A percentile compares a stretch with the other conserved stretches of the same genome.
phyloP scores from a whole-genome alignment of 345 rosid genomes.

The Sisymbrium irio region DNA sequence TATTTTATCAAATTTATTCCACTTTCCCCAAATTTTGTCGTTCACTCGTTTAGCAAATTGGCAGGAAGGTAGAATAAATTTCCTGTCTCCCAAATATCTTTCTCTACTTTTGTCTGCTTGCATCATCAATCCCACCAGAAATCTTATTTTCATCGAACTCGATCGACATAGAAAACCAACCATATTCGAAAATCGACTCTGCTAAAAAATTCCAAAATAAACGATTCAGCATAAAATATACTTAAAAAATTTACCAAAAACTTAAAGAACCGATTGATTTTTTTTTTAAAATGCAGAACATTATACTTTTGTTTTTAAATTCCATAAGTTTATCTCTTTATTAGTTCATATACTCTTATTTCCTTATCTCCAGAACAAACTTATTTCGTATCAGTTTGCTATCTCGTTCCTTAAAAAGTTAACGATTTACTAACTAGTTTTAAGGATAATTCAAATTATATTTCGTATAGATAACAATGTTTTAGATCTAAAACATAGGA shows the following conservation, averaged over 20 bases:
- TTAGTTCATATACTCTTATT: neutral
- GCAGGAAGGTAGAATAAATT: conserved; percentile 4
- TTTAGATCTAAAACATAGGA: neutral
- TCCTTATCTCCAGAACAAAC: neutral
- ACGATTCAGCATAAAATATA: neutral
- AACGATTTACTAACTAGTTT: neutral
- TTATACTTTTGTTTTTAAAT: neutral
- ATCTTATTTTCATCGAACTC: neutral
- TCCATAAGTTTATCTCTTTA: neutral
- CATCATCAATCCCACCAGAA: neutral
- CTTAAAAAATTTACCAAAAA: neutral
- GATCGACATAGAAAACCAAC: neutral
- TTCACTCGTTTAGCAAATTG: conserved; percentile 22
- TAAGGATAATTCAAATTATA: neutral
- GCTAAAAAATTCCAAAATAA: neutral
- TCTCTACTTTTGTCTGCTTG: conserved; percentile 18
- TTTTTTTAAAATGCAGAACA: neutral
- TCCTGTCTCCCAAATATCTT: neutral
- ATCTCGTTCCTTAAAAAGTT: neutral
- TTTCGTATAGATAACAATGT: neutral
- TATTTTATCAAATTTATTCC: neutral
- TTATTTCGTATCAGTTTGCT: neutral
- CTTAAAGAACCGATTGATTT: neutral
- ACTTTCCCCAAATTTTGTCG: conserved; percentile 10
- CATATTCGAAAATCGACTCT: neutral